Evolutionary conservation across 768 basidiomycete species (phyloP).

Genomic region (Tricholoma terreum): DNA sequence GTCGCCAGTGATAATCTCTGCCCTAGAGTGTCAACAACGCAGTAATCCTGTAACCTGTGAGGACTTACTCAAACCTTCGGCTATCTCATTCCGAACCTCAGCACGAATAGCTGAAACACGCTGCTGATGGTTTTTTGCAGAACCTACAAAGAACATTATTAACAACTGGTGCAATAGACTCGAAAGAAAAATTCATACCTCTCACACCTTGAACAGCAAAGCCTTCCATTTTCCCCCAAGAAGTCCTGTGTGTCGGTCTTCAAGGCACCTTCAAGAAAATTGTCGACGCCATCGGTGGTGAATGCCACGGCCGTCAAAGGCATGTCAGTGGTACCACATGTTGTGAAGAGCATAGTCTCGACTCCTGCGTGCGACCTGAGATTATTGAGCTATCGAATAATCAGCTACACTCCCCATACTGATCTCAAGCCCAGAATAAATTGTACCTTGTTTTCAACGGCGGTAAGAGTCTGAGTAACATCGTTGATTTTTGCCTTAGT

Average conservation of each 20-base stretch:
- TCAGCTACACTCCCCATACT: not conserved
- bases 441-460: constrained; percentile 12
- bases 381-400: constrained; percentile 10
- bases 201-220: constrained; percentile 11
- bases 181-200: not conserved
- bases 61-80: not conserved
- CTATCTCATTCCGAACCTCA: not conserved
- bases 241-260: constrained; percentile 17
- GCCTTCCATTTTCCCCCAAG: no score
- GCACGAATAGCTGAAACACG: not conserved
- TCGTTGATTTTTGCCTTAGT: constrained; percentile 10
- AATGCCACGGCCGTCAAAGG: constrained; percentile 7
- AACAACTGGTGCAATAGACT: not conserved
- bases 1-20: constrained; percentile 10
- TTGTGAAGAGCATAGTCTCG: constrained; percentile 12
- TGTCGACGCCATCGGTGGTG: constrained; percentile 10
- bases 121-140: constrained; percentile 5
- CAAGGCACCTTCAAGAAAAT: constrained; percentile 9
- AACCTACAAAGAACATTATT: constrained; percentile 1
- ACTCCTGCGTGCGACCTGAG: constrained; percentile 11
- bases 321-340: constrained; percentile 8
- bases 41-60: not conserved
- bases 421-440: not conserved
- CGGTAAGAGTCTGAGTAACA: constrained; percentile 7
- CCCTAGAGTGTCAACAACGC: not conserved